Base-by-base conservation (phyloP, 2,329 filamentous ascomycete genomes). In the Lachnellula arida region DNA sequence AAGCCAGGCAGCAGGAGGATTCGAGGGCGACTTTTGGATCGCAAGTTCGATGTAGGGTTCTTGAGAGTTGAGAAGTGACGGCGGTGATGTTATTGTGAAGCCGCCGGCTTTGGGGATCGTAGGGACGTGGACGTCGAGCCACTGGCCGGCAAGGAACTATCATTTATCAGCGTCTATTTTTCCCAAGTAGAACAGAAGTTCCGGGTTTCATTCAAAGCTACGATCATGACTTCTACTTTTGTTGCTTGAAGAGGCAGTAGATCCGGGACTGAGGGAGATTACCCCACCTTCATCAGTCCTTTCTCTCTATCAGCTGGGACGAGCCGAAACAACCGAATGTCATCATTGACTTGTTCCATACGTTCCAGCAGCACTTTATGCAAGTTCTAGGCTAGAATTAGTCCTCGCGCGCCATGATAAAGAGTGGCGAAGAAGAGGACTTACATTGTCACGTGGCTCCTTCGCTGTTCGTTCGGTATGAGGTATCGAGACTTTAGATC, bases 41-140 rank as follows among this genome's bases (percentile, higher is more conserved):
- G 91, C 91, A 5, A 96, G 80, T 70, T 96, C 91, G 47, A 95
- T 73, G 70, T 86, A 89, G 50, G 47, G 58, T 19, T 35, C 69
- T 58, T 22, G 71, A 58, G 53, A 39, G 11, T 25, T 34, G 17
- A 56, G 43, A 9, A 78, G 74, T 43, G 78, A 79, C 0, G 90
- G 90, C 0, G 87, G 75, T 1, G 89, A 94, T 6, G 90, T 93
- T 61, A 96, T 88, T 43, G 91, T 96, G 76, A 96, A 96, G 56
- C 91, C 91, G 35, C 91, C 91, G 3, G 89, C 85, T 68, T 87
- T 84, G 44, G 79, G 66, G 46, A 89, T 74, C 39, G 75, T 76
- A 1, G 91, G 90, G 52, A 91, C 81, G 69, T 88, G 86, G 6
- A 91, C 85, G 70, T 96, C 91, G 54, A 96, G 79, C 89, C 91